phyloP scores from a whole-genome alignment of 2,329 filamentous ascomycete genomes.

The Aureobasidium melanogenum region DNA sequence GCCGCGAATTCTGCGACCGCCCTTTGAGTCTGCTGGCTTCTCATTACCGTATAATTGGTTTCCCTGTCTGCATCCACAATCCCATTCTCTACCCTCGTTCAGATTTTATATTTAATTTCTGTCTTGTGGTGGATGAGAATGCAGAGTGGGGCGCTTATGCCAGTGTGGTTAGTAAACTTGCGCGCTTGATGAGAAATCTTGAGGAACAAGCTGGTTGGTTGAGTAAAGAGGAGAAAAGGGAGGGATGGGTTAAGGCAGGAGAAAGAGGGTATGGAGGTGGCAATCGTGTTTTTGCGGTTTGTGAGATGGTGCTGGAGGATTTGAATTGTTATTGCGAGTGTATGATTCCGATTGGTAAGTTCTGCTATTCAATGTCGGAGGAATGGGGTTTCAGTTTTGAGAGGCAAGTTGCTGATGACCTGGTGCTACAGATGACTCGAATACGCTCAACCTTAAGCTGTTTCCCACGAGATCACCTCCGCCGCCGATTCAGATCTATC shows the following conservation, averaged over 20 bases:
- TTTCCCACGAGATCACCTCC: conserved; percentile 76
- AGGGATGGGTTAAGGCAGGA: conserved; percentile 20
- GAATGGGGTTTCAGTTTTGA: too few species aligned
- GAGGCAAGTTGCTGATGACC: not conserved
- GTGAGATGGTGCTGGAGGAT: conserved; percentile 84
- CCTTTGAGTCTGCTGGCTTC: conserved; percentile 31
- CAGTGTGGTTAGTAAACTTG: conserved; percentile 76
- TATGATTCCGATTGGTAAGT: conserved; percentile 87
- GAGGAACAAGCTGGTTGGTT: conserved; percentile 87
- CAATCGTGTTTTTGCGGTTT: conserved; percentile 54
- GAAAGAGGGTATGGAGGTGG: conserved; percentile 23
- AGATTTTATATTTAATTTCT: conserved; percentile 98
- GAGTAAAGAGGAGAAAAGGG: conserved; percentile 46
- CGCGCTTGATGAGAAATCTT: conserved; percentile 75
- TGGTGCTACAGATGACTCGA: conserved; percentile 67
- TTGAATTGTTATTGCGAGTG: conserved; percentile 96
- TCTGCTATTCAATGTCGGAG: not conserved
- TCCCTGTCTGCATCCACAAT: conserved; percentile 78
- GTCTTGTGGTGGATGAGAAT: conserved; percentile 64
- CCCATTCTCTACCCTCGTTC: conserved; percentile 64
- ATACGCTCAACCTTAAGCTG: conserved; percentile 92
- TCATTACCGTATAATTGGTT: conserved; percentile 74
- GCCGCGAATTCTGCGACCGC: conserved; percentile 90
- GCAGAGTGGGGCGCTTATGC: conserved; percentile 50
- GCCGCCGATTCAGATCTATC: conserved; percentile 71